phyloP scores from a whole-genome alignment of 2,329 filamentous ascomycete species.

The Pyrenochaeta sp. region DNA sequence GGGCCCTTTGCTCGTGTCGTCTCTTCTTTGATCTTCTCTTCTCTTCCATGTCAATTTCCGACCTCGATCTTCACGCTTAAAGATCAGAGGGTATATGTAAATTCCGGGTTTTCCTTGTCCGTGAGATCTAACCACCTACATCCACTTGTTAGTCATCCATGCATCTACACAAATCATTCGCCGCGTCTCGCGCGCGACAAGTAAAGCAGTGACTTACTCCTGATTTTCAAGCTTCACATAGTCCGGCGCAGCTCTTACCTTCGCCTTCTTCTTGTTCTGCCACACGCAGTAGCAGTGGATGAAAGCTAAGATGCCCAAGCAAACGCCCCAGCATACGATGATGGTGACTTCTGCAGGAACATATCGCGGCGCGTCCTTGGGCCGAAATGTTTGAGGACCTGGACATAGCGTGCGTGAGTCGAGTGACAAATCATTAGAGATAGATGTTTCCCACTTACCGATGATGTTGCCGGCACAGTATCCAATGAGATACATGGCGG shows the following conservation, averaged over 20 bases:
- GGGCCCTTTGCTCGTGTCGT: too few relatives aligned
- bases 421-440: conserved; percentile 38
- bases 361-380: conserved; percentile 58
- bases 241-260: conserved; percentile 59
- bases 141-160: not conserved
- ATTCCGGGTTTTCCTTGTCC: conserved; percentile 70
- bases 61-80: conserved; percentile 27
- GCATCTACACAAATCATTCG: not conserved
- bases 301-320: conserved; percentile 64
- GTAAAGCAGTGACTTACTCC: conserved; percentile 56
- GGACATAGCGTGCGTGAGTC: not conserved
- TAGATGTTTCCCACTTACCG: conserved; percentile 20
- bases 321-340: conserved; percentile 65
- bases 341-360: conserved; percentile 71
- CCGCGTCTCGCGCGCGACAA: too few relatives aligned
- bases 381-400: conserved; percentile 54
- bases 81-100: conserved; percentile 66
- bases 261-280: conserved; percentile 68
- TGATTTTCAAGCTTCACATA: conserved; percentile 72
- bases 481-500: conserved; percentile 58
- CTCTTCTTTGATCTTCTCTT: too few relatives aligned
- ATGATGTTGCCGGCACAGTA: conserved; percentile 54
- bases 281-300: conserved; percentile 69
- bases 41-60: not conserved
- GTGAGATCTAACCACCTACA: conserved; percentile 67